phyloP scores from a whole-genome alignment of 164 flowering plant species.

The Vitis rupestris region DNA sequence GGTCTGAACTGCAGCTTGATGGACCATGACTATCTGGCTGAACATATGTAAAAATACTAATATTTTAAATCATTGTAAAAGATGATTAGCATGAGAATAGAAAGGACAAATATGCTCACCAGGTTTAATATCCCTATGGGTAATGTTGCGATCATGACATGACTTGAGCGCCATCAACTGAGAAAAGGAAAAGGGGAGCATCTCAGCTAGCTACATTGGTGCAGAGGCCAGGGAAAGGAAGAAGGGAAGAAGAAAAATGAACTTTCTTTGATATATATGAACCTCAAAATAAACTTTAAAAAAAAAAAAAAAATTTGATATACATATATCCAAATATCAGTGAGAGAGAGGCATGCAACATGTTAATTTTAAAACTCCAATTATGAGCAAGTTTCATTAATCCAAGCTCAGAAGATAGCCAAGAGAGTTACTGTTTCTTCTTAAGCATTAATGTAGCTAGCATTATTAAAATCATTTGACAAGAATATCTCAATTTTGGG shows the following conservation, averaged over 20 bases:
- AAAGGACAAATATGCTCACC: conserved; percentile 50
- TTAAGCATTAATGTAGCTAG: too few species aligned
- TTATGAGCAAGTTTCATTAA: neutral
- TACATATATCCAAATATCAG: neutral
- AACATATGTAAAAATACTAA: too few species aligned
- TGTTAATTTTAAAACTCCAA: conserved; percentile 1
- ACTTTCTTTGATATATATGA: neutral
- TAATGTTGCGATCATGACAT: conserved; percentile 95
- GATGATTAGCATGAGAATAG: neutral
- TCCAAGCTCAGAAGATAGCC: too few species aligned
- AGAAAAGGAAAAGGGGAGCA: conserved; percentile 13
- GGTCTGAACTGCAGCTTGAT: too few species aligned
- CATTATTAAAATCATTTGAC: too few species aligned
- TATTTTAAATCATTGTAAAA: neutral
- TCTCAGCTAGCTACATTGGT: neutral
- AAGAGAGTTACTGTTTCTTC: too few species aligned
- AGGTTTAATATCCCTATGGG: conserved; percentile 97
- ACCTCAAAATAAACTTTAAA: neutral
- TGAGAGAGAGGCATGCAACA: neutral
- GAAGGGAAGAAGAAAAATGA: neutral
- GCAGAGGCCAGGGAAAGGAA: neutral
- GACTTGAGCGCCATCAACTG: conserved; percentile 92
- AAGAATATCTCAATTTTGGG: too few species aligned
- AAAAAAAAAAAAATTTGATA: neutral
- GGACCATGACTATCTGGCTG: too few species aligned